Evolutionary conservation across 2,329 filamentous ascomycete species (phyloP).

Genomic region (Venturia aucupariae): DNA sequence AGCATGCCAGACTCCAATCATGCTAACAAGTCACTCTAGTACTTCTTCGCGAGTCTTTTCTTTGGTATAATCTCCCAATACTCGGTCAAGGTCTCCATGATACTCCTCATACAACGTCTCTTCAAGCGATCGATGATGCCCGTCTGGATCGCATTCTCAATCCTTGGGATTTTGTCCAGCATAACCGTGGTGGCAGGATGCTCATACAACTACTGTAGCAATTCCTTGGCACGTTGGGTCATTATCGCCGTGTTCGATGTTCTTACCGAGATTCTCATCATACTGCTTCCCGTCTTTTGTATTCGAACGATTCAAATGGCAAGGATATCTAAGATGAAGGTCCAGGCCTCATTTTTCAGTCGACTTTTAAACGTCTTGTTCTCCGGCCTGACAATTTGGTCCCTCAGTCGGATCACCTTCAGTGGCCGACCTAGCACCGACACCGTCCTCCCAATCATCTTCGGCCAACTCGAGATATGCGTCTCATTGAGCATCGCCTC

Average conservation of each 20-base stretch:
- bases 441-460: constrained; percentile 8
- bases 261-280: constrained; percentile 9
- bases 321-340: constrained; percentile 6
- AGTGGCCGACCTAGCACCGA: neutral
- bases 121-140: neutral
- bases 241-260: constrained; percentile 8
- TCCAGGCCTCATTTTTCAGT: constrained; percentile 9
- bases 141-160: constrained; percentile 1
- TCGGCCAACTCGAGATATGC: constrained; percentile 9
- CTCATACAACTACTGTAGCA: neutral
- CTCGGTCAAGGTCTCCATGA: constrained; percentile 11
- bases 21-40: neutral
- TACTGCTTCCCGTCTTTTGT: constrained; percentile 11
- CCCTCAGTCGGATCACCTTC: neutral
- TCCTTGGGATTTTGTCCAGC: neutral
- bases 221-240: neutral
- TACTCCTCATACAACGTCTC: constrained; percentile 12
- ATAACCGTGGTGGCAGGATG: constrained; percentile 7
- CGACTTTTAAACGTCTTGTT: constrained; percentile 8
- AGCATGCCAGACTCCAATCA: neutral
- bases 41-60: neutral
- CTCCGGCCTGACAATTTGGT: constrained; percentile 8
- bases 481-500: constrained; percentile 9
- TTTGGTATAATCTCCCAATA: neutral
- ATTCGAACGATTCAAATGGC: constrained; percentile 13